A percentile compares a stretch with the other conserved stretches of the same genome.
These are phyloP conservation scores for Pogostemon cablin DNA, from an alignment of 257 asterid genomes.

Conservation along the genomic window DNA sequence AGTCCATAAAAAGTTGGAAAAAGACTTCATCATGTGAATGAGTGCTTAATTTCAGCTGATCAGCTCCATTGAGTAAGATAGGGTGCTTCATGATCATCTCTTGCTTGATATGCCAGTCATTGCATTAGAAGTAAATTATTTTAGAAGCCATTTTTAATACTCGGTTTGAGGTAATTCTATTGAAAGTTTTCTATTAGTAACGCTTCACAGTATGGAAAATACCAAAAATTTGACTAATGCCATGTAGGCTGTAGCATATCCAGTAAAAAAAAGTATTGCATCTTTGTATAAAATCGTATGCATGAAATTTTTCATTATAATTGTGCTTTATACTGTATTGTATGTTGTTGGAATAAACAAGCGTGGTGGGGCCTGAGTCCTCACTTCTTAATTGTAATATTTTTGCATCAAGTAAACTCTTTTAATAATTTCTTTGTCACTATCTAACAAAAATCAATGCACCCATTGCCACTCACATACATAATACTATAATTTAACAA, in stretches of 20 bases:
- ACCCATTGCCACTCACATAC: no score
- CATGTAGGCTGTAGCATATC: background rate
- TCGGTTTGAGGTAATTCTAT: background rate
- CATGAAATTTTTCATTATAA: no score
- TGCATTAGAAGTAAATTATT: background rate
- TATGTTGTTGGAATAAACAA: no score
- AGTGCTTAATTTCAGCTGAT: background rate
- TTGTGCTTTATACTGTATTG: no score
- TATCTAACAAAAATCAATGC: no score
- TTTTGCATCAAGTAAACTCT: no score
- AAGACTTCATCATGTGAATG: conserved; percentile 1
- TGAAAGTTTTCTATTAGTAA: no score
- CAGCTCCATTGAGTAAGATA: conserved; percentile 6
- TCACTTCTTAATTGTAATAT: no score
- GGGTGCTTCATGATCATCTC: conserved; percentile 1
- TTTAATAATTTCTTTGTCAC: no score
- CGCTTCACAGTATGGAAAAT: background rate
- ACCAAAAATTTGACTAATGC: background rate
- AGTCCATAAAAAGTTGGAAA: conserved; percentile 1
- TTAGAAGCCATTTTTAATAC: background rate
- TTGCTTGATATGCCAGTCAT: conserved; percentile 1
- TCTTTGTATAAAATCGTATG: background rate
- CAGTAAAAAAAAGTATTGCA: background rate
- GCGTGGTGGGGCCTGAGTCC: no score
- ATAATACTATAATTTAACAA: background rate